Percentiles rank a stretch among this genome's conserved stretches.
Conservation (phyloP, 176 grass and related monocot genomes). For the Elaeis guineensis region DNA sequence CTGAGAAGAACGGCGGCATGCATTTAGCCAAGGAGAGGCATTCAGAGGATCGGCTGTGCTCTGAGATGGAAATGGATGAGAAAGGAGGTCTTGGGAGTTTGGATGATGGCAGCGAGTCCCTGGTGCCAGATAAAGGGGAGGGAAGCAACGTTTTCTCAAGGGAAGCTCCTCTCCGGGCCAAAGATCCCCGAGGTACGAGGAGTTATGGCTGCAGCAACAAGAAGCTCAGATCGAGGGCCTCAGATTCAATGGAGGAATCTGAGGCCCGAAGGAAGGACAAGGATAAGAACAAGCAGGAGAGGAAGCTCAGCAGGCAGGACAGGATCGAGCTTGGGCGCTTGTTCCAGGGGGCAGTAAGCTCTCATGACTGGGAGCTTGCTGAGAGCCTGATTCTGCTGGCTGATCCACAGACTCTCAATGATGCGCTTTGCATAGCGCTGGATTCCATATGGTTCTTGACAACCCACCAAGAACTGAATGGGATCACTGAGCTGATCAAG, state of each 20-base stretch:
- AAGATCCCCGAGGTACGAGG: slow-evolving; percentile 33
- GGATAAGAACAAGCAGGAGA: slow-evolving; percentile 51
- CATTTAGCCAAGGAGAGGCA: slow-evolving; percentile 30
- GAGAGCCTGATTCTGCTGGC: slow-evolving; percentile 48
- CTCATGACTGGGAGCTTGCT: slow-evolving; percentile 49
- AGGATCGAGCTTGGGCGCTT: slow-evolving; percentile 54
- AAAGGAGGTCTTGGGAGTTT: not conserved
- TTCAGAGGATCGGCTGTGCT: slow-evolving; percentile 22
- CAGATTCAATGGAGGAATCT: slow-evolving; percentile 45
- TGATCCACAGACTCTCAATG: slow-evolving; percentile 71
- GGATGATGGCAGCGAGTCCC: not conserved
- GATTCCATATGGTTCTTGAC: slow-evolving; percentile 95
- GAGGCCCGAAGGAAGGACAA: slow-evolving; percentile 35
- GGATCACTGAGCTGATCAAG: slow-evolving; percentile 58
- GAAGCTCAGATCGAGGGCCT: slow-evolving; percentile 51
- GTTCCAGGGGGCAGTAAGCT: slow-evolving; percentile 72
- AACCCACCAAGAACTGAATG: slow-evolving; percentile 50
- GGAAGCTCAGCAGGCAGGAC: slow-evolving; percentile 67
- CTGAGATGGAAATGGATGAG: slow-evolving; percentile 59
- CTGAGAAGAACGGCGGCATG: slow-evolving; percentile 20
- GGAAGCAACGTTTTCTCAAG: slow-evolving; percentile 48
- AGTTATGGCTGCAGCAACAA: slow-evolving; percentile 21
- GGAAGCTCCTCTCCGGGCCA: slow-evolving; percentile 32
- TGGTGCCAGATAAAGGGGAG: slow-evolving; percentile 23
- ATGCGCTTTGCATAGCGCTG: slow-evolving; percentile 66